phyloP scores from a whole-genome alignment of 164 flowering plant species.

The Houttuynia cordata region DNA sequence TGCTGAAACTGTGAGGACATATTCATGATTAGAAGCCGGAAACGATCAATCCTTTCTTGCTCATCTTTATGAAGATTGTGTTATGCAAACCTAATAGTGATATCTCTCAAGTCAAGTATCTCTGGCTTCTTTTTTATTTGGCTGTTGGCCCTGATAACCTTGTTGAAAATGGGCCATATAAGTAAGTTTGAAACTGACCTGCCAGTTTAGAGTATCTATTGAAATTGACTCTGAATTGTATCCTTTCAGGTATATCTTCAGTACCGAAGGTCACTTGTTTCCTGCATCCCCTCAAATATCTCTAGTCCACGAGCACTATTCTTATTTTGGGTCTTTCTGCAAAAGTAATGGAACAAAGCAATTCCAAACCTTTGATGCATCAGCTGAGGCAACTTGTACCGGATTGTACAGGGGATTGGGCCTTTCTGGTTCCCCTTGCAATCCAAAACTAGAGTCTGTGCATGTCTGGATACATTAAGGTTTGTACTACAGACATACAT shows the following conservation, averaged over 20 bases:
- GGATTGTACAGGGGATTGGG: constrained; percentile 11
- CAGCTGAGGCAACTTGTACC: constrained; percentile 21
- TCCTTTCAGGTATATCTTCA: constrained; percentile 66
- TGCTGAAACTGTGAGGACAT: constrained; percentile 79
- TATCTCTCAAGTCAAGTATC: constrained; percentile 66
- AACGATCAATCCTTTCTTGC: neutral
- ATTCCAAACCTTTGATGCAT: constrained; percentile 13
- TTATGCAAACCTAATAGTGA: neutral
- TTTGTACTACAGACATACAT: constrained; percentile 9
- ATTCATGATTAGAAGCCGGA: neutral
- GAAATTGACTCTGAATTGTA: neutral
- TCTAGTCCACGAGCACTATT: constrained; percentile 65
- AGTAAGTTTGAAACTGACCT: constrained; percentile 33
- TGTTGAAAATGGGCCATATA: constrained; percentile 94
- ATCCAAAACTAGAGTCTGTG: constrained; percentile 12
- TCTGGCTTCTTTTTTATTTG: constrained; percentile 98
- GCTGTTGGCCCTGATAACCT: constrained; percentile 92
- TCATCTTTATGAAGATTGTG: neutral
- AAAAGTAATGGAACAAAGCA: constrained; percentile 20
- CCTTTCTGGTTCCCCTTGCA: constrained; percentile 12
- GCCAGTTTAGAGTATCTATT: neutral
- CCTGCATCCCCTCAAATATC: constrained; percentile 88
- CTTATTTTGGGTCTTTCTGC: constrained; percentile 83
- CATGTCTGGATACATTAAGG: constrained; percentile 63
- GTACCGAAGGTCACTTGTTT: constrained; percentile 91